Evolutionary conservation across 2,329 filamentous ascomycete genomes (phyloP), one percentile per base, ranked within the genome.

Genomic region (Arthrobotrys conoides): DNA sequence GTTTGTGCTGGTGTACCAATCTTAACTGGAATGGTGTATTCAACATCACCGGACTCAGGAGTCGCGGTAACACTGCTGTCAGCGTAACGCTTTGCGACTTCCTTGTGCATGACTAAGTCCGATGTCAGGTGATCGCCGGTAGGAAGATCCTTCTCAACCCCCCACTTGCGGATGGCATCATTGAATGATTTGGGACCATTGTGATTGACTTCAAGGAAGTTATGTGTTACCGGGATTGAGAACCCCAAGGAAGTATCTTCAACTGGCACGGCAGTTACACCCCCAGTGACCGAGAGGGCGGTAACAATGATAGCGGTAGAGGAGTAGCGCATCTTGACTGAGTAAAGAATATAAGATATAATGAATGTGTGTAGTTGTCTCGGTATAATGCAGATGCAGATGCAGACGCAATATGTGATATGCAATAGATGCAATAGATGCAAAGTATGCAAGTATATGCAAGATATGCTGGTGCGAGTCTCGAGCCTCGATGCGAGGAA

Each of bases 1-100:
- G 84, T 89, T 85, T 93, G 91, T 0, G 87, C 84, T 16, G 91
- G 91, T 0, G 88, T 90, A 30, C 91, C 91, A 77, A 93, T 90
- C 14, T 85, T 82, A 27, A 93, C 88, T 33, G 88, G 86, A 59
- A 71, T 38, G 12, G 68, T 72, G 38, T 71, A 76, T 30, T 76
- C 55, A 18, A 76, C 57, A 24, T 76, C 72, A 1, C 24, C 18
- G 20, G 22, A 20, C 16, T 22, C 46, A 9, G 72, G 38, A 20
- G 24, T 59, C 36, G 72, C 65, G 5, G 12, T 16, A 3, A 61
- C 66, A 6, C 46, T 59, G 18, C 57, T 70, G n/a, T 70, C 71
- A 14, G 64, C 8, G 48, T 51, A 51, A 6, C 72, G 65, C 24
- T 70, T 76, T 20, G 20, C 22, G 22, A 76, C 24, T 4, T 59